These are phyloP conservation scores for Tricholoma sp. DNA, from an alignment of 768 basidiomycete genomes.

Conservation along the genomic window DNA sequence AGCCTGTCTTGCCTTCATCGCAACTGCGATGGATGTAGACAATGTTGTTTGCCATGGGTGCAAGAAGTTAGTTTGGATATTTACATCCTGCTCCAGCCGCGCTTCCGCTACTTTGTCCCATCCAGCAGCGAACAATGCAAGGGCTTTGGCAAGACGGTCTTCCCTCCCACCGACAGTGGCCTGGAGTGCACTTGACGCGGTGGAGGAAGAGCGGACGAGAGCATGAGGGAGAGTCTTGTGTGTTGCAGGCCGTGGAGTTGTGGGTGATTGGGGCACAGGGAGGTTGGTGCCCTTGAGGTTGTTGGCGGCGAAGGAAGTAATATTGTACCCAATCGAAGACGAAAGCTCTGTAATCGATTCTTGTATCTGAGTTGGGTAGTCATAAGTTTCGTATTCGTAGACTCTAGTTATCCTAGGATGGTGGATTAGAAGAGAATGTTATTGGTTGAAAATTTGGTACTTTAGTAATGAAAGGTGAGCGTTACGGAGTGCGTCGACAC, in stretches of 20 bases:
- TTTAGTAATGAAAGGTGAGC: conserved; percentile 78
- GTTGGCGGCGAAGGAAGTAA: conserved; percentile 81
- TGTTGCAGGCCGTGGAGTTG: conserved; percentile 50
- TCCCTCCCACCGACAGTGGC: conserved; percentile 39
- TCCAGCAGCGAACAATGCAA: conserved; percentile 73
- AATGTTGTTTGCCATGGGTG: conserved; percentile 87
- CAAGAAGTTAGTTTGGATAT: conserved; percentile 63
- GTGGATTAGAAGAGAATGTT: not conserved
- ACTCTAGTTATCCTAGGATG: conserved; percentile 72
- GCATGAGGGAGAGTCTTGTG: conserved; percentile 99
- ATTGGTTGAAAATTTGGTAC: conserved; percentile 33
- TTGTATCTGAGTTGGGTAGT: conserved; percentile 87
- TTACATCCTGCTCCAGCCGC: conserved; percentile 72
- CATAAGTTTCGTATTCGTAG: conserved; percentile 83
- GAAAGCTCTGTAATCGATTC: conserved; percentile 75
- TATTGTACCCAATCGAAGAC: conserved; percentile 62
- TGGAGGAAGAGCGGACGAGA: conserved; percentile 73
- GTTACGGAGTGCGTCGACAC: conserved; percentile 85
- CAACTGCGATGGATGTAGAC: conserved; percentile 76
- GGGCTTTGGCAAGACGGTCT: conserved; percentile 72
- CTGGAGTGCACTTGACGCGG: conserved; percentile 46
- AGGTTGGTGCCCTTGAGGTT: conserved; percentile 89
- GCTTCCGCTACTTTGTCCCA: conserved; percentile 82
- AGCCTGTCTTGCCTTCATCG: conserved; percentile 88
- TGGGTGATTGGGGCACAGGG: conserved; percentile 58